Conservation (phyloP, 2,329 filamentous ascomycete species). For the Ophiognomonia clavigignenti-juglandacearum region DNA sequence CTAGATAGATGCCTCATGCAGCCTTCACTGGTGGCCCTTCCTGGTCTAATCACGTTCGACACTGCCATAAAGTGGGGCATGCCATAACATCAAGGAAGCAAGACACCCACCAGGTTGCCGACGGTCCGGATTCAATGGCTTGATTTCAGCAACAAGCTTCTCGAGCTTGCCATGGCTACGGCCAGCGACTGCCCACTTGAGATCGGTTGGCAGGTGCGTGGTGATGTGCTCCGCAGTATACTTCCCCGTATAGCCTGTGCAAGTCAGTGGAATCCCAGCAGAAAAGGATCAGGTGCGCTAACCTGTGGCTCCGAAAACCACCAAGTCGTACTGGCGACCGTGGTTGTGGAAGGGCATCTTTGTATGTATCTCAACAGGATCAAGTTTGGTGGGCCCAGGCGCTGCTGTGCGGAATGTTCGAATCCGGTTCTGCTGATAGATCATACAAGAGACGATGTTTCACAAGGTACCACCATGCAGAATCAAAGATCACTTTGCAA, state of each 20-base stretch:
- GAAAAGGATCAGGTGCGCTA: neutral
- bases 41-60: no score
- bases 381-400: no score
- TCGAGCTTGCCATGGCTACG: conserved; percentile 74
- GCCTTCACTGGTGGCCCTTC: no score
- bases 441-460: no score
- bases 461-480: no score
- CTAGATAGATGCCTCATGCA: no score
- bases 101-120: conserved; percentile 56
- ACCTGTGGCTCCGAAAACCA: conserved; percentile 56
- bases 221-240: conserved; percentile 72
- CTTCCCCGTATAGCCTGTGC: conserved; percentile 76
- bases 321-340: conserved; percentile 50
- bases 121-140: conserved; percentile 63
- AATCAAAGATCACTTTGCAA: no score
- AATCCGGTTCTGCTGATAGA: no score
- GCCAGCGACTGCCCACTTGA: conserved; percentile 86
- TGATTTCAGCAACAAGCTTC: conserved; percentile 61
- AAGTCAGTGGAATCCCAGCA: conserved; percentile 6
- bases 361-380: neutral
- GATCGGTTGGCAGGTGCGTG: conserved; percentile 62
- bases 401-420: no score
- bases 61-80: neutral
- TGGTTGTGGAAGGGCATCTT: conserved; percentile 46
- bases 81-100: neutral